Percentiles rank a stretch among this genome's conserved stretches.
These are phyloP conservation scores for Candida orba DNA, from an alignment of 805 yeast species.

Conservation along the genomic window DNA sequence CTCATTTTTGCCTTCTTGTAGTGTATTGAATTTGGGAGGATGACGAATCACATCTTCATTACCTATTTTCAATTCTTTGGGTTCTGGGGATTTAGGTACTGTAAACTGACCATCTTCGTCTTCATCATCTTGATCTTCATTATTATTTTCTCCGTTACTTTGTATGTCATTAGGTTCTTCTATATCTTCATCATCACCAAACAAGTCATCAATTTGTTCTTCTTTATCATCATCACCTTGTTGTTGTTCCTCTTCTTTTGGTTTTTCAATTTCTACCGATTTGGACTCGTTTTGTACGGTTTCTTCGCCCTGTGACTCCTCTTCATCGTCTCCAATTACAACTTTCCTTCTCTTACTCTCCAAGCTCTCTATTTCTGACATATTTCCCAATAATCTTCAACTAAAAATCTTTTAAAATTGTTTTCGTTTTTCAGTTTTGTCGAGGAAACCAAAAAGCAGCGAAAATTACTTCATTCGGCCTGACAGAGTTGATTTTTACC, in stretches of 20 bases:
- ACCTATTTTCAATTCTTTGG: conserved; percentile 28
- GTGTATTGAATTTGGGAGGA: conserved; percentile 25
- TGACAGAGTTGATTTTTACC: too few species aligned
- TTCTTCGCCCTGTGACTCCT: conserved; percentile 4
- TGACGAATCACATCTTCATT: conserved; percentile 41
- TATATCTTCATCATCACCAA: conserved; percentile 23
- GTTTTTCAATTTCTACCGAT: background rate
- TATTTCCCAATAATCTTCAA: background rate
- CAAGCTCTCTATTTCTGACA: conserved; percentile 13
- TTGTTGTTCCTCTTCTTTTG: conserved; percentile 3
- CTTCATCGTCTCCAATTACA: conserved; percentile 18
- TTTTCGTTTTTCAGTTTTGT: too few species aligned
- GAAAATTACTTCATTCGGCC: too few species aligned
- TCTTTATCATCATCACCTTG: conserved; percentile 7
- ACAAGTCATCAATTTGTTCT: conserved; percentile 33
- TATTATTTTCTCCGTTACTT: background rate
- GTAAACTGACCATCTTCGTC: conserved; percentile 28
- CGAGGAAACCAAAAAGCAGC: too few species aligned
- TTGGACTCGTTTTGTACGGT: background rate
- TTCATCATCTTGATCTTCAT: conserved; percentile 19
- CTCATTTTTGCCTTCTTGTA: conserved; percentile 28
- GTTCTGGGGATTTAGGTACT: conserved; percentile 6
- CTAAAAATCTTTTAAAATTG: too few species aligned
- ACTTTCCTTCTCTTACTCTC: conserved; percentile 11
- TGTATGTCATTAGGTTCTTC: conserved; percentile 11